Base-by-base conservation (phyloP, 2,329 filamentous ascomycete genomes). In the Pseudogymnoascus sp. region DNA sequence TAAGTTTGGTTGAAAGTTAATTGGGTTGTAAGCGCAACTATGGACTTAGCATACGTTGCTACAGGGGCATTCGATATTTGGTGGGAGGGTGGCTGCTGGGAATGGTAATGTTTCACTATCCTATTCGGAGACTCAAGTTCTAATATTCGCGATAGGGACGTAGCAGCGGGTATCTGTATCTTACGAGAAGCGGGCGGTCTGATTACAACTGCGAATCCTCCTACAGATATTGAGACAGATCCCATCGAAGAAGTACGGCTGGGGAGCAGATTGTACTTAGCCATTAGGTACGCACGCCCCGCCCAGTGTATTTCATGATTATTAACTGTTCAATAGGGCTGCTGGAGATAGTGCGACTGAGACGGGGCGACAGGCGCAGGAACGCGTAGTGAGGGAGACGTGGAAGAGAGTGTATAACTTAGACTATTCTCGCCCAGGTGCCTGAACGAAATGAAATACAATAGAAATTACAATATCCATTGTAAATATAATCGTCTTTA, bases 1-100 rank as follows among this genome's bases (percentile, higher is more conserved):
- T n/a, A 3, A n/a, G 29, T 55, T 33, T n/a, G 17, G 27, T 13
- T 27, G 9, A n/a, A 17, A 12, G n/a, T n/a, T 33, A 55, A 31
- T 48, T 55, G n/a, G n/a, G n/a, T 55, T 12, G 12, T 15, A 55
- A 88, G 87, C 69, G 89, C 89, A 7, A 90, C 89, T 1, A 71
- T 92, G 61, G 89, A 91, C 72, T 74, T 92, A 58, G 88, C 88
- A 0, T 92, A 91, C 71, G 84, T 84, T 8, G 89, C 89, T 10
- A 89, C 89, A 81, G 89, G 89, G 0, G 79, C 84, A 0, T 86
- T 91, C 66, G 89, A 92, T 73, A 90, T 91, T 9, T 91, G 89
- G 88, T 92, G 88, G 88, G 88, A 92, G 71, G 89, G 88, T 2
- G 88, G 88, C 0, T 91, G 88, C 69, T 91, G 88, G 88, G 89